These are phyloP conservation scores for Cytospora paraplurivora DNA, from an alignment of 2,329 filamentous ascomycete genomes.

Conservation along the genomic window DNA sequence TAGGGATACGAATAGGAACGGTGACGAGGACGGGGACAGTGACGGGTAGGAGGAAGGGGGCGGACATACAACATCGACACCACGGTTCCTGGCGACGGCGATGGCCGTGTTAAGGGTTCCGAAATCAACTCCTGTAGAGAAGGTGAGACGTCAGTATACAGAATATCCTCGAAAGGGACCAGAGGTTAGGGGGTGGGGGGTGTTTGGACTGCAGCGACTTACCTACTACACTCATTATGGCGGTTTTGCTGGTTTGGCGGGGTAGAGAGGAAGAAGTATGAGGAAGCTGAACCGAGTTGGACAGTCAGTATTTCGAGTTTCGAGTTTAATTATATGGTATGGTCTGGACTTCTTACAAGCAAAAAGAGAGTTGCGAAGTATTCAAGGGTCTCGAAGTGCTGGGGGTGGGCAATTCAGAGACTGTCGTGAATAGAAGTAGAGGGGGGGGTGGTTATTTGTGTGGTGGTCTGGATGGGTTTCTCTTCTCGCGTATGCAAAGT, in stretches of 20 bases:
- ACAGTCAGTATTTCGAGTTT: no score
- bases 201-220: conserved; percentile 34
- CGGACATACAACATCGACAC: conserved; percentile 93
- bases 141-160: conserved; percentile 27
- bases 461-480: background rate
- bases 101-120: conserved; percentile 96
- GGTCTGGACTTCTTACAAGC: conserved; percentile 7
- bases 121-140: conserved; percentile 76
- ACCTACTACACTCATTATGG: conserved; percentile 60
- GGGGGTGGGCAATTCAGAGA: conserved; percentile 8
- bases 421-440: conserved; percentile 7
- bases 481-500: conserved; percentile 1
- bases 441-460: background rate
- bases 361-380: background rate
- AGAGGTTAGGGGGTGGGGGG: background rate
- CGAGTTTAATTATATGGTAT: background rate
- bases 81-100: conserved; percentile 95
- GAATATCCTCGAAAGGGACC: conserved; percentile 1
- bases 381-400: conserved; percentile 6
- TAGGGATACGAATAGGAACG: background rate
- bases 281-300: conserved; percentile 10
- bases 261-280: conserved; percentile 28
- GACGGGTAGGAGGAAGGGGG: conserved; percentile 26
- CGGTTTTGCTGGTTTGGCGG: conserved; percentile 32
- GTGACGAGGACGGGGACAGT: conserved; percentile 9